phyloP scores from a whole-genome alignment of 179 eudicot species.

The Camellia oleifera region DNA sequence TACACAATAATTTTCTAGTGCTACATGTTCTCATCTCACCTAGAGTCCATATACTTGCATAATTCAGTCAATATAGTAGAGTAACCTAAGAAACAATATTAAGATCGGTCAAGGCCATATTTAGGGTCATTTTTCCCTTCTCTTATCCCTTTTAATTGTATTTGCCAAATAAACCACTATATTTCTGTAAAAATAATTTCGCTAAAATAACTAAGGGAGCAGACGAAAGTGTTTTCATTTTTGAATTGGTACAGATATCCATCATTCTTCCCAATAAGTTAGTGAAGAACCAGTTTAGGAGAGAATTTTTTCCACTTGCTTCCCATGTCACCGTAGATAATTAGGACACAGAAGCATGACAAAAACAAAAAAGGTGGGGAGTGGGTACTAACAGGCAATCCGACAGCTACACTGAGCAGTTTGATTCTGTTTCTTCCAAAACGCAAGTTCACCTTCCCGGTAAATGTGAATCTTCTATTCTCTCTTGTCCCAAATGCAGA shows the following conservation, averaged over 20 bases:
- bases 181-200: background rate
- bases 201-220: background rate
- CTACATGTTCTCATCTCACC: background rate
- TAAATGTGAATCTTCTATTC: slow-evolving; percentile 53
- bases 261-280: slow-evolving; percentile 13
- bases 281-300: background rate
- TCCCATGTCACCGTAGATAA: background rate
- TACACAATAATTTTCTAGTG: background rate
- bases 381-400: slow-evolving; percentile 69
- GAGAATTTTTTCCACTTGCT: background rate
- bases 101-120: background rate
- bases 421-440: slow-evolving; percentile 72
- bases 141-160: background rate
- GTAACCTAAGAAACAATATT: background rate
- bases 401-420: slow-evolving; percentile 87
- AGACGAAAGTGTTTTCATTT: background rate
- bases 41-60: background rate
- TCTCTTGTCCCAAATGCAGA: slow-evolving; percentile 79
- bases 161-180: background rate
- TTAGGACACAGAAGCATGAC: background rate
- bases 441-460: slow-evolving; percentile 59
- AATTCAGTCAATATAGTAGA: background rate
- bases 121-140: background rate
- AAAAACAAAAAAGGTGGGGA: slow-evolving; percentile 6
- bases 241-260: slow-evolving; percentile 17